These are phyloP conservation scores for Torulaspora delbrueckii DNA, from an alignment of 805 yeast species.

Conservation along the genomic window DNA sequence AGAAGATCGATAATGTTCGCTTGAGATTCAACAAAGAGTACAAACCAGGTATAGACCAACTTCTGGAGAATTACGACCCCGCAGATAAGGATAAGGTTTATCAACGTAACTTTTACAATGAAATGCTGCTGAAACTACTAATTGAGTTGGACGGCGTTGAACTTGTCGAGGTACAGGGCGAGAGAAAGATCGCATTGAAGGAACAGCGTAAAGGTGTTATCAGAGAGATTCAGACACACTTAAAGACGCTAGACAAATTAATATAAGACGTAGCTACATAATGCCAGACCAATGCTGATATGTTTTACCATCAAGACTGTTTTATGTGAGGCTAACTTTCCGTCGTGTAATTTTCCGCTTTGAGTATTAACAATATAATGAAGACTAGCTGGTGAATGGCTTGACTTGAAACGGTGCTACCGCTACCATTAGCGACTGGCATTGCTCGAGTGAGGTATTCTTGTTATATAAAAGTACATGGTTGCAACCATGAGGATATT, in stretches of 20 bases:
- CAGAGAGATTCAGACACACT: slow-evolving; percentile 54
- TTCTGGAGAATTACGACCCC: slow-evolving; percentile 21
- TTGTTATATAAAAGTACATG: background rate
- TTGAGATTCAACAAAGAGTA: slow-evolving; percentile 27
- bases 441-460: background rate
- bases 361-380: background rate
- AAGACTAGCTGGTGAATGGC: background rate
- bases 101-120: slow-evolving; percentile 57
- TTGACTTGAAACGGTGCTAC: background rate
- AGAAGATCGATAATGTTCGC: slow-evolving; percentile 25
- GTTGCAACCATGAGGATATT: background rate
- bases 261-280: background rate
- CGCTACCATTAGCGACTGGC: background rate
- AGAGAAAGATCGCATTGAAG: slow-evolving; percentile 46
- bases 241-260: slow-evolving; percentile 47
- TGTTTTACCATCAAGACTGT: background rate
- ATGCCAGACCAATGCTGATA: background rate
- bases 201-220: slow-evolving; percentile 55
- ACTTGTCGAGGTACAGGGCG: slow-evolving; percentile 35
- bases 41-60: slow-evolving; percentile 19
- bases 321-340: background rate
- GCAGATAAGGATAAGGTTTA: slow-evolving; percentile 35
- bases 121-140: slow-evolving; percentile 59
- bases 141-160: slow-evolving; percentile 65
- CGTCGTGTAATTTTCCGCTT: slow-evolving; percentile 3